Conservation (phyloP, 2,329 filamentous ascomycete species). For the Aaosphaeria arxii region DNA sequence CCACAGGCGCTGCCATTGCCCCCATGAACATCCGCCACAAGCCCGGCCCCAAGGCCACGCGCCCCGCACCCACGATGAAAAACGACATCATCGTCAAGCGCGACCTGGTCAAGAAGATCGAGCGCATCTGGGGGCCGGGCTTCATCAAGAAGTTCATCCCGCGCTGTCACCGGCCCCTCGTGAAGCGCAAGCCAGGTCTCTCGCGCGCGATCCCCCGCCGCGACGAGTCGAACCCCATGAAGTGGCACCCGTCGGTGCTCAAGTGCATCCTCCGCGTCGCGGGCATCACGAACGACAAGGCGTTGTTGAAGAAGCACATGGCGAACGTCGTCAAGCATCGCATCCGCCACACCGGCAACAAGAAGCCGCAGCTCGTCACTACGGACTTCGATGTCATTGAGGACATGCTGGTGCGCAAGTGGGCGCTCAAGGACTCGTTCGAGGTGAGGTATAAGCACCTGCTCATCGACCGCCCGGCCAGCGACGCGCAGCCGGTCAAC, state of each 20-base stretch:
- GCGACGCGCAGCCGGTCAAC: not conserved
- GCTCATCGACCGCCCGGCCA: constrained; percentile 11
- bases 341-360: constrained; percentile 28
- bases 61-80: constrained; percentile 18
- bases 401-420: constrained; percentile 24
- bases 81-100: constrained; percentile 24
- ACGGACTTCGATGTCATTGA: constrained; percentile 34
- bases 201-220: constrained; percentile 16
- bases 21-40: constrained; percentile 10
- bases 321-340: constrained; percentile 25
- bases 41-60: constrained; percentile 12
- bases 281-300: constrained; percentile 18
- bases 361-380: constrained; percentile 29
- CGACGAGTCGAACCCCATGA: constrained; percentile 24
- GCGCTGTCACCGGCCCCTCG: constrained; percentile 23
- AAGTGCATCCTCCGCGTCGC: constrained; percentile 24
- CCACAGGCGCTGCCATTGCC: not conserved
- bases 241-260: constrained; percentile 26
- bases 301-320: constrained; percentile 22
- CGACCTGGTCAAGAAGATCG: constrained; percentile 22
- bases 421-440: constrained; percentile 20
- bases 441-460: constrained; percentile 30
- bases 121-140: constrained; percentile 22
- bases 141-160: constrained; percentile 29
- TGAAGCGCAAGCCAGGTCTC: constrained; percentile 14